Percentiles rank a stretch among this genome's conserved stretches.
phyloP scores from a whole-genome alignment of 2,329 filamentous ascomycete species.

The Verticillium albo-atrum region DNA sequence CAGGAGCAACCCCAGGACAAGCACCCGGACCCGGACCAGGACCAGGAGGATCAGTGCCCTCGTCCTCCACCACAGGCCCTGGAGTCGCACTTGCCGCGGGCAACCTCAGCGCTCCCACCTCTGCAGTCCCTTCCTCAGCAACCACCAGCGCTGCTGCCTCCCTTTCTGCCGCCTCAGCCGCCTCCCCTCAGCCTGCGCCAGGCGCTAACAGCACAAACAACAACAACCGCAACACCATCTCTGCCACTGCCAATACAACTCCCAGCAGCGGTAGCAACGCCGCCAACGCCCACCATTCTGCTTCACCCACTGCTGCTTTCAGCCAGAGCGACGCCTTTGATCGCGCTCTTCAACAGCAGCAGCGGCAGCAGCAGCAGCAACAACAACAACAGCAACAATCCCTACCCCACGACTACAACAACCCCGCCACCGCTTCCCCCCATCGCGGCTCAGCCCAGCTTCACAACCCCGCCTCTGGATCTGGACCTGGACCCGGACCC shows the following conservation, averaged over 20 bases:
- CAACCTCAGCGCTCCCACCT: slow-evolving; percentile 2
- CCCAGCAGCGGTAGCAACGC: slow-evolving; percentile 19
- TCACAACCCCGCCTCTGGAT: slow-evolving; percentile 3
- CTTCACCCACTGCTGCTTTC: slow-evolving; percentile 39
- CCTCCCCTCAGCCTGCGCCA: neutral
- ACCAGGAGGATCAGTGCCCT: slow-evolving; percentile 2
- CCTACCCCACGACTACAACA: slow-evolving; percentile 24
- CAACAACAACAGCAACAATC: slow-evolving; percentile 24
- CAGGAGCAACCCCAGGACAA: slow-evolving; percentile 12
- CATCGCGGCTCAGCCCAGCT: slow-evolving; percentile 16
- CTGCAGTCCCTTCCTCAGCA: slow-evolving; percentile 9
- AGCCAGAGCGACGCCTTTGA: slow-evolving; percentile 45
- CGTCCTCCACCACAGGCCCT: slow-evolving; percentile 2
- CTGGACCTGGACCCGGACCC: neutral
- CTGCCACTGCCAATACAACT: slow-evolving; percentile 14
- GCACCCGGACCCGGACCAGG: slow-evolving; percentile 4
- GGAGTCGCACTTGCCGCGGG: neutral
- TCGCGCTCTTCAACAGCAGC: slow-evolving; percentile 19
- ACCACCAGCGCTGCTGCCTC: slow-evolving; percentile 3
- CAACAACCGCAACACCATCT: slow-evolving; percentile 2
- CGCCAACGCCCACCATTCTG: slow-evolving; percentile 33
- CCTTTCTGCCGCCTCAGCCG: neutral
- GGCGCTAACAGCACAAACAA: slow-evolving; percentile 10
- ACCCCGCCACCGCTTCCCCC: slow-evolving; percentile 19
- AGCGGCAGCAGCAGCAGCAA: slow-evolving; percentile 14